Conservation (phyloP, 306 rosid species). For the Prunus salicina region DNA sequence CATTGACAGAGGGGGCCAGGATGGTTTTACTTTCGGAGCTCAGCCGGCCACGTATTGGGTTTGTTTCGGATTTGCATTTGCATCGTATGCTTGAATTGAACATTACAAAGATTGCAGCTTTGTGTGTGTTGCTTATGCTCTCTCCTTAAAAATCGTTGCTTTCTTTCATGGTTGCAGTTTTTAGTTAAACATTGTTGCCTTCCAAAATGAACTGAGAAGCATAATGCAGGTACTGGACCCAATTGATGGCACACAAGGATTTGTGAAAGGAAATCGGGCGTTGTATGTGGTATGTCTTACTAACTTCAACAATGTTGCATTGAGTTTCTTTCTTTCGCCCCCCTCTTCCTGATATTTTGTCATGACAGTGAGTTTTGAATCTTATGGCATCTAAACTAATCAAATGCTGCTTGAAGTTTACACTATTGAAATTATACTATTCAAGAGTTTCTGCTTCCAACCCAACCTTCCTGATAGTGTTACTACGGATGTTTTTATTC, state of each 20-base stretch:
- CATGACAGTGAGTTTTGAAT: neutral
- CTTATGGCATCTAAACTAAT: neutral
- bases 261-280: conserved; percentile 56
- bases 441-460: neutral
- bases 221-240: conserved; percentile 85
- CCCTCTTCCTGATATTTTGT: neutral
- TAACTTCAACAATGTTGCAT: neutral
- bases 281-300: conserved; percentile 61
- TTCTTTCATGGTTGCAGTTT: conserved; percentile 8
- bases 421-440: neutral
- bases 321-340: neutral
- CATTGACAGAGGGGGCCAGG: conserved; percentile 86
- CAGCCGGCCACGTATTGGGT: conserved; percentile 90
- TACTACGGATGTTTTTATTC: neutral
- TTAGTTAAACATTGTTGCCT: conserved; percentile 14
- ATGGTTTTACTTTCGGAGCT: conserved; percentile 59
- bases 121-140: neutral
- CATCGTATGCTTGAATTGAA: neutral
- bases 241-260: conserved; percentile 85
- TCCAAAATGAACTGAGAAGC: conserved; percentile 13
- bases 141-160: no score
- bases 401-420: neutral
- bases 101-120: neutral
- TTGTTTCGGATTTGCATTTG: neutral
- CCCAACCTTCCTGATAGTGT: neutral